Base-by-base conservation (phyloP, 1,284 basidiomycete genomes). In the Dichomitus squalens region DNA sequence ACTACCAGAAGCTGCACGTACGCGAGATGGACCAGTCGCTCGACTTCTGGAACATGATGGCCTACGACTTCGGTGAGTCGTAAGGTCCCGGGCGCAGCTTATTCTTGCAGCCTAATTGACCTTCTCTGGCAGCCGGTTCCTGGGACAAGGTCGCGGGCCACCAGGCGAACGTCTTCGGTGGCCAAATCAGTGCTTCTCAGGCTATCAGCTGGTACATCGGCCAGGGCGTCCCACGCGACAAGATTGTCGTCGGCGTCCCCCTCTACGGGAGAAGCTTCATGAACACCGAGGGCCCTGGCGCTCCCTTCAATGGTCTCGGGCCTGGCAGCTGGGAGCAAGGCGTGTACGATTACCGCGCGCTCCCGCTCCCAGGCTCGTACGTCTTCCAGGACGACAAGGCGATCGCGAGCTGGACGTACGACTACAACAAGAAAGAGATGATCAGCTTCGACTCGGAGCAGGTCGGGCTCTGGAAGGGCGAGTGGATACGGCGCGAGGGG, bases 1-100 rank as follows among this genome's bases (percentile, higher is more conserved):
- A 97, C 67, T 94, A 94, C 74, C 78, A 87, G 70, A 87, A 88
- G 61, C 79, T 98, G 6, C 80, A 87, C 55, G 79, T 95, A 36
- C 75, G 72, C 21, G 92, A 92, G 60, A 98, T 99, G 96, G 91
- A 96, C 70, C 80, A 79, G 59, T 84, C 79, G 59, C 86, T 99
- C 25, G 92, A 95, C 67, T 95, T 97, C 71, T 98, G 95, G 96
- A 98, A 98, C 72, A 76, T 99, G 72, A 99, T 99, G 97, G 87
- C 93, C 1, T 92, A 92, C 61, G 89, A 92, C 68, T 92, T 88
- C 66, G 82, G 89, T 89, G 60, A 61, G 86, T 73, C 25, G 39
- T 7, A 9, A 47, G n/a, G 16, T 33, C 9, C 43, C 43, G 23
- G 25, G 25, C 27, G n/a, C 27, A 16, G 18, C n/a, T 20, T 11